Conservation (phyloP, 2,329 filamentous ascomycete species). For the Colletotrichum truncatum region DNA sequence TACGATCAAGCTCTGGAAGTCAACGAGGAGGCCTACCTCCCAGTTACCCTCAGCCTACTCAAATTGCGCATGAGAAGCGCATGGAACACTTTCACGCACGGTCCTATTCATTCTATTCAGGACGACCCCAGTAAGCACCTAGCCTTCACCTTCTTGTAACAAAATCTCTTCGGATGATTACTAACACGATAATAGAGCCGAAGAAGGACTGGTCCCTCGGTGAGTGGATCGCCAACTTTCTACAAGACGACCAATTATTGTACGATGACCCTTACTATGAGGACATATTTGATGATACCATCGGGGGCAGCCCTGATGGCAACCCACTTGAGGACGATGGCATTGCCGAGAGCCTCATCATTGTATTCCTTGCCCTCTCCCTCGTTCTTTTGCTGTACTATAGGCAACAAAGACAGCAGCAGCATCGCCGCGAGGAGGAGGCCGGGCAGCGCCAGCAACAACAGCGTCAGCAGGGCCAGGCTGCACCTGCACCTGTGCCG, state of each 20-base stretch:
- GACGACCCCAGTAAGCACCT: conserved; percentile 81
- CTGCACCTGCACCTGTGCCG: conserved; percentile 41
- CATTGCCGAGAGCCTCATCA: conserved; percentile 84
- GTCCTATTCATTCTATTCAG: conserved; percentile 90
- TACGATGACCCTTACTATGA: conserved; percentile 69
- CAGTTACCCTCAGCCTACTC: conserved; percentile 86
- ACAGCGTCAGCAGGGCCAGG: conserved; percentile 33
- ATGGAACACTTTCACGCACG: conserved; percentile 93
- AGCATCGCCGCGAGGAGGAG: conserved; percentile 52
- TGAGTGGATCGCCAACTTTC: conserved; percentile 89
- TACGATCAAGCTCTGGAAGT: conserved; percentile 94
- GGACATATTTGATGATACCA: conserved; percentile 63
- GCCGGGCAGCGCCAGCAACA: conserved; percentile 41
- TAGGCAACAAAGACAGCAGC: conserved; percentile 74
- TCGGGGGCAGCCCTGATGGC: conserved; percentile 66
- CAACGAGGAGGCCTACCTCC: conserved; percentile 92
- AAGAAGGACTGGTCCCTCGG: conserved; percentile 80
- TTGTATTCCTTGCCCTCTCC: conserved; percentile 79
- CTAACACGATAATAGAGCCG: conserved; percentile 59
- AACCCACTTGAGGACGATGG: conserved; percentile 74
- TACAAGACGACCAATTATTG: conserved; percentile 73
- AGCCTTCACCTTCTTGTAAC: neutral
- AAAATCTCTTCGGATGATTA: neutral
- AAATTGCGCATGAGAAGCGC: conserved; percentile 87
- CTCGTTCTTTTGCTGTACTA: conserved; percentile 86